These are phyloP conservation scores for Nothopassalora personata DNA, from an alignment of 2,329 filamentous ascomycete genomes.

Conservation along the genomic window DNA sequence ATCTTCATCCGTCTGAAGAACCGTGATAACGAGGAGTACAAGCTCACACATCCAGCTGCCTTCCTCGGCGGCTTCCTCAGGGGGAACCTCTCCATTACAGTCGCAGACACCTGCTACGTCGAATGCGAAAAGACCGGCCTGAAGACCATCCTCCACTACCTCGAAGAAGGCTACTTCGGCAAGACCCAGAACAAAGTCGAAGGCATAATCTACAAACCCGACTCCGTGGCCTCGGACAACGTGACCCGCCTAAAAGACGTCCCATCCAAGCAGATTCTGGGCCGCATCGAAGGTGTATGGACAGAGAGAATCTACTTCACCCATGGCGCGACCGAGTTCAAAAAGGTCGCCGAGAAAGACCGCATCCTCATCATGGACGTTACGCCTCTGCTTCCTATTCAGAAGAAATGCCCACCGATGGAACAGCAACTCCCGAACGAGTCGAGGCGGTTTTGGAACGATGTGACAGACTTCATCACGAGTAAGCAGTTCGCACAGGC, in stretches of 20 bases:
- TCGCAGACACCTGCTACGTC: slow-evolving; percentile 83
- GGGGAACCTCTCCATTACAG: slow-evolving; percentile 81
- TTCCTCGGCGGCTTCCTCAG: slow-evolving; percentile 83
- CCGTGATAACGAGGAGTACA: slow-evolving; percentile 82
- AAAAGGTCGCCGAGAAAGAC: slow-evolving; percentile 47
- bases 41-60: slow-evolving; percentile 89
- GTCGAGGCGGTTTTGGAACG: slow-evolving; percentile 79
- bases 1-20: slow-evolving; percentile 87
- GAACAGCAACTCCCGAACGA: slow-evolving; percentile 83
- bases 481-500: slow-evolving; percentile 78
- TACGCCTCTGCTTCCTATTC: slow-evolving; percentile 69
- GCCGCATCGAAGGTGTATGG: slow-evolving; percentile 80
- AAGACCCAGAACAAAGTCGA: slow-evolving; percentile 87
- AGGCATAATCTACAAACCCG: slow-evolving; percentile 76
- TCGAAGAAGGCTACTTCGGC: slow-evolving; percentile 92
- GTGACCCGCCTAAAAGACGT: slow-evolving; percentile 79
- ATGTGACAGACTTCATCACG: slow-evolving; percentile 79
- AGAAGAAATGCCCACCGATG: slow-evolving; percentile 72
- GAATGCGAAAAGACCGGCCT: slow-evolving; percentile 85
- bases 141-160: slow-evolving; percentile 87
- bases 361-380: slow-evolving; percentile 79
- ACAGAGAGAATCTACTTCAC: slow-evolving; percentile 64
- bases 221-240: slow-evolving; percentile 79
- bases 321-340: slow-evolving; percentile 41
- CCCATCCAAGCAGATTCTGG: slow-evolving; percentile 75